phyloP scores from a whole-genome alignment of 108 stramenopile species.

The Cylindrotheca closterium region DNA sequence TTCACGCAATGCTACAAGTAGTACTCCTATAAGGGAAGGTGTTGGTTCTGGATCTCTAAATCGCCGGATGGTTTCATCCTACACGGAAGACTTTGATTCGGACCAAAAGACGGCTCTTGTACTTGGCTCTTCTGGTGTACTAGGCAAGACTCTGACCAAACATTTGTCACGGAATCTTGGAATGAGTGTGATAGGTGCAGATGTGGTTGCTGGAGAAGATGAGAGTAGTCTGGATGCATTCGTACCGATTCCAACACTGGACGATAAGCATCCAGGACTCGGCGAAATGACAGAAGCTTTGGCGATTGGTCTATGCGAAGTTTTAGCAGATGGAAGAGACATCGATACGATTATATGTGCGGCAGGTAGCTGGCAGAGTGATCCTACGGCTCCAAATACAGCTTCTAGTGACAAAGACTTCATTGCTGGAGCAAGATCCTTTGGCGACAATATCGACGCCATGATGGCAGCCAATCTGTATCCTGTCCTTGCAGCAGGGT shows the following conservation, averaged over 20 bases:
- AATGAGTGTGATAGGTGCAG: conserved; percentile 65
- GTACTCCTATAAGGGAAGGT: background rate
- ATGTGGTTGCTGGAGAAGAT: conserved; percentile 26
- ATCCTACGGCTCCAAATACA: conserved; percentile 26
- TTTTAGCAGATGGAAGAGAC: conserved; percentile 19
- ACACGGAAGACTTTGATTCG: conserved; percentile 1
- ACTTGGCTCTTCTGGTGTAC: conserved; percentile 68
- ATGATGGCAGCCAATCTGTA: conserved; percentile 67
- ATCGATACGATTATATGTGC: conserved; percentile 74
- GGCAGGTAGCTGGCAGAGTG: conserved; percentile 50
- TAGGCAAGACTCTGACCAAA: conserved; percentile 47
- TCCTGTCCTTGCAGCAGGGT: conserved; percentile 71
- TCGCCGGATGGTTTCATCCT: background rate
- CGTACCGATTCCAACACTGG: conserved; percentile 33
- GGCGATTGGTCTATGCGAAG: conserved; percentile 38
- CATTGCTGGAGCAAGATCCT: conserved; percentile 32
- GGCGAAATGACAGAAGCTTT: conserved; percentile 47
- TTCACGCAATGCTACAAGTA: background rate
- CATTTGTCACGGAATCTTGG: conserved; percentile 33
- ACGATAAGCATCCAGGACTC: conserved; percentile 8
- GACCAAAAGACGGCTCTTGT: conserved; percentile 52
- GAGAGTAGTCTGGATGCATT: conserved; percentile 29
- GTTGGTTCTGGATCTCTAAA: background rate
- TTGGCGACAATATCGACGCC: conserved; percentile 37
- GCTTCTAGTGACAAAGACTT: conserved; percentile 46